Percentiles rank a stretch among this genome's conserved stretches.
phyloP scores from a whole-genome alignment of 352 stramenopile species.

The Aphanomyces invadans region DNA sequence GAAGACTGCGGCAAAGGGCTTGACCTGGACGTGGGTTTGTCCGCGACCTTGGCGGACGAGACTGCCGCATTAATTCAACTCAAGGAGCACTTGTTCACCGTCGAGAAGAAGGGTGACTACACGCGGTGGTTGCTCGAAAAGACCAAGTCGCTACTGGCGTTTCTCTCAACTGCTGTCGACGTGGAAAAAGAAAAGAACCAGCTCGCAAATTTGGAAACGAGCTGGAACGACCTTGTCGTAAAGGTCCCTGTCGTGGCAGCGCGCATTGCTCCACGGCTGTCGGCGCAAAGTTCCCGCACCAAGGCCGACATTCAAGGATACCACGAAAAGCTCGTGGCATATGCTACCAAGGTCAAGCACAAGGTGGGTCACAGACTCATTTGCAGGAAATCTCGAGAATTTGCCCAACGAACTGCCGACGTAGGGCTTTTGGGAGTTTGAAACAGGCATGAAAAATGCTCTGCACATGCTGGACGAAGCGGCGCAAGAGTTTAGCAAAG shows the following conservation, averaged over 20 bases:
- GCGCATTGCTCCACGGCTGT: slow-evolving; percentile 56
- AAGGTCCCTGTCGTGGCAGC: slow-evolving; percentile 57
- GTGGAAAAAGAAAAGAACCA: slow-evolving; percentile 44
- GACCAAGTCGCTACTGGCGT: slow-evolving; percentile 52
- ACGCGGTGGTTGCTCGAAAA: slow-evolving; percentile 60
- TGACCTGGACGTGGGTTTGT: slow-evolving; percentile 48
- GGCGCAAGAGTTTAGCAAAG: slow-evolving; percentile 31
- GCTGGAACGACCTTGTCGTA: slow-evolving; percentile 54
- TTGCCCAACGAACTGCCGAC: no score
- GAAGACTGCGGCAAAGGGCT: slow-evolving; percentile 63
- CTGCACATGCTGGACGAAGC: slow-evolving; percentile 42
- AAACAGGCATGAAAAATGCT: slow-evolving; percentile 36
- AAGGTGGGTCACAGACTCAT: slow-evolving; percentile 20
- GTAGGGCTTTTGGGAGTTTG: slow-evolving; percentile 59
- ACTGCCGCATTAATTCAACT: slow-evolving; percentile 52
- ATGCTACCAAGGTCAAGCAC: slow-evolving; percentile 42
- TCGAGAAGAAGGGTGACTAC: slow-evolving; percentile 61
- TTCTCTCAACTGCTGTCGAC: slow-evolving; percentile 46
- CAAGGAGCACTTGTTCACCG: slow-evolving; percentile 71
- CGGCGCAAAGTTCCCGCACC: slow-evolving; percentile 52
- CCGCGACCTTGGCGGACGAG: slow-evolving; percentile 55
- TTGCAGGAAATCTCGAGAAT: no score
- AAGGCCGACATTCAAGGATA: slow-evolving; percentile 79
- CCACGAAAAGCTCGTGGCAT: slow-evolving; percentile 56
- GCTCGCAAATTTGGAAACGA: slow-evolving; percentile 40